A percentile compares a stretch with the other conserved stretches of the same genome.
Conservation (phyloP, 768 basidiomycete genomes). For the Lentinula raphanica region DNA sequence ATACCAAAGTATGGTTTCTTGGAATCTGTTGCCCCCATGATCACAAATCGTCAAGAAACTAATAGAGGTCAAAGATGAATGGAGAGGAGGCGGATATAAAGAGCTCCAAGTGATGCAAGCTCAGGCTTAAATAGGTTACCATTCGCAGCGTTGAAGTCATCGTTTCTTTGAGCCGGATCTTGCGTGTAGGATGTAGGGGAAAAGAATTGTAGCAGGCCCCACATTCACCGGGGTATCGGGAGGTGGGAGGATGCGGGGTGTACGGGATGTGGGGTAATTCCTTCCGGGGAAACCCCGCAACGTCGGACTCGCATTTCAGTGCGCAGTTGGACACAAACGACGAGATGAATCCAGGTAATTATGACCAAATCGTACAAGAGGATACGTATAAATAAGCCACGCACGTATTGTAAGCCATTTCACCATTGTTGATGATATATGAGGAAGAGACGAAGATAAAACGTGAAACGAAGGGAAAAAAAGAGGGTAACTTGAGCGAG, state of each 20-base stretch:
- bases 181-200: neutral
- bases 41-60: too few relatives aligned
- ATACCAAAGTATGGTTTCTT: conserved; percentile 36
- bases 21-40: neutral
- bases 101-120: too few relatives aligned
- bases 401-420: neutral
- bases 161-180: neutral
- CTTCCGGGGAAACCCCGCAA: too few relatives aligned
- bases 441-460: neutral
- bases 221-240: too few relatives aligned
- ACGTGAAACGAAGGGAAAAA: neutral
- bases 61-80: too few relatives aligned
- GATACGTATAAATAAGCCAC: conserved; percentile 5
- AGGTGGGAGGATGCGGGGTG: too few relatives aligned
- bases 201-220: neutral
- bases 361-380: neutral
- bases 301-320: too few relatives aligned
- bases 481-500: conserved; percentile 2
- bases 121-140: too few relatives aligned
- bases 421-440: neutral
- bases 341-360: neutral
- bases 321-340: too few relatives aligned
- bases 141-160: too few relatives aligned
- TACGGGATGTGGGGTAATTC: neutral
- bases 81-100: too few relatives aligned